Base-by-base conservation (phyloP, 148 eudicot species). In the Chenopodium quinoa region DNA sequence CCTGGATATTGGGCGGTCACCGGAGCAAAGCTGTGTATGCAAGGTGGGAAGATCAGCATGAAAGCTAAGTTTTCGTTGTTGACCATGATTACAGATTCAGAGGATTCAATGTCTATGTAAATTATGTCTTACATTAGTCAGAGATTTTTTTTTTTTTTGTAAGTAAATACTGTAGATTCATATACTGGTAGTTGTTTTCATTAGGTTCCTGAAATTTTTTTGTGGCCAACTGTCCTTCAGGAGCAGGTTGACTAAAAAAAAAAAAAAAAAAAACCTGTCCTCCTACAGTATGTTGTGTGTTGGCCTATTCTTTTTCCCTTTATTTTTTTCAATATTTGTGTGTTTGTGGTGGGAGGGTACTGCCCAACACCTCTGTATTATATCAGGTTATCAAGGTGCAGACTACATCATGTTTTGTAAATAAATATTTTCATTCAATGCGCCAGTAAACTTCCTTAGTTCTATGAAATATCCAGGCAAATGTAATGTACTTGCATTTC, bases 1-100 rank as follows among this genome's bases (percentile, higher is more conserved):
- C 98, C 98, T 16, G 98, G 98, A 47, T 91, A 95, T 84, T 95
- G 96, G 97, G 94, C 93, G 76, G 87, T 93, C 31, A 93, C 98
- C 0, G 98, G 98, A 75, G 98, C 94, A 32, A 95, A 90, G 87
- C 90, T 93, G 47, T 84, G 89, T 50, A 89, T 92, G 47, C 94
- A 91, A 80, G 84, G 88, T 58, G 95, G 98, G 23, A 91, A 86
- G 87, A 91, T 96, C 13, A 76, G 92, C 2, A 85, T 96, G 17
- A 91, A 88, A 81, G 94, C 88, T 3, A 96, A 96, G 79, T 93
- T 90, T 79, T 88, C 98, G 0, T 82, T 96, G 78, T 78, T 96
- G 75, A 89, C 93, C 46, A 82, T 90, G 25, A 75, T 91, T 66
- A 83, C 88, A 22, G 99, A 92, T 77, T 85, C 88, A 25, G 99